Evolutionary conservation across 306 rosid genomes (phyloP).

Genomic region (Prosopis cineraria): DNA sequence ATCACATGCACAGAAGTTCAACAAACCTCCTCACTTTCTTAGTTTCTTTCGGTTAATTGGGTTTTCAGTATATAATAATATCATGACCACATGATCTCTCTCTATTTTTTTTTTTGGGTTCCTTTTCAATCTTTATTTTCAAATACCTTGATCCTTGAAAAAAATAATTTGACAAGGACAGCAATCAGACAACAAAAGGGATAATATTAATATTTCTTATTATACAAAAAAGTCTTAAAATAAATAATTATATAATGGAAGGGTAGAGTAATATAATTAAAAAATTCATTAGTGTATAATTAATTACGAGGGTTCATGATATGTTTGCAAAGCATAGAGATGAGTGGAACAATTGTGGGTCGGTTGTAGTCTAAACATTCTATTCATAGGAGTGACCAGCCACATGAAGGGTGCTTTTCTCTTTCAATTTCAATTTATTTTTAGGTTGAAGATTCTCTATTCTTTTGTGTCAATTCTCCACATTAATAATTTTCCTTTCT

Average conservation of each 20-base stretch:
- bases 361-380: slow-evolving; percentile 11
- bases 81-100: not conserved
- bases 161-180: not conserved
- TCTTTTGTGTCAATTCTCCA: not conserved
- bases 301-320: not conserved
- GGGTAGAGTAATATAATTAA: not conserved
- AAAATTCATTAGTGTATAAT: not conserved
- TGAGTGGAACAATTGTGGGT: slow-evolving; percentile 6
- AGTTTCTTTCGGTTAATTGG: not conserved
- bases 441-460: not conserved
- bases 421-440: not conserved
- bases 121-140: not conserved
- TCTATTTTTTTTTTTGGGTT: not conserved
- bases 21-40: not conserved
- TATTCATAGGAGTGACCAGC: not conserved
- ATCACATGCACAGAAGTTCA: not conserved
- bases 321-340: not conserved
- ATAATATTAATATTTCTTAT: not conserved
- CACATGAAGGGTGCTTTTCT: not conserved
- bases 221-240: not conserved
- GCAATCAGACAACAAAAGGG: not conserved
- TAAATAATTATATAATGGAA: not conserved
- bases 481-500: not conserved
- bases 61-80: not conserved
- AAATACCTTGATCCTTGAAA: not conserved